A percentile compares a stretch with the other conserved stretches of the same genome.
These are phyloP conservation scores for Lipomyces japonicus DNA, from an alignment of 805 yeast genomes.

Conservation along the genomic window DNA sequence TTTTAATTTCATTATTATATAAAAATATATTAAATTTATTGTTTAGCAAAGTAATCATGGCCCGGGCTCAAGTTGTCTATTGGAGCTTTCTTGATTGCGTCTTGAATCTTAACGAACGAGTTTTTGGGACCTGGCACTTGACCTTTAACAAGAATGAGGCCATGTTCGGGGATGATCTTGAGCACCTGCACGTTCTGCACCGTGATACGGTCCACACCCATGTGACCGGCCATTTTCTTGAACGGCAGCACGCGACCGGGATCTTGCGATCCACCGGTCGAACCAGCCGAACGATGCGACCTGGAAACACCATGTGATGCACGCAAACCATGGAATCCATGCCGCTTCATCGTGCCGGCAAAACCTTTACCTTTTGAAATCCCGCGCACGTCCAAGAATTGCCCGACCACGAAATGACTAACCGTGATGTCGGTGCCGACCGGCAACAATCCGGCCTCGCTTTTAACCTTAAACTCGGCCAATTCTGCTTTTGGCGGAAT, in stretches of 20 bases:
- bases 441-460: constrained; percentile 61
- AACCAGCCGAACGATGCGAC: constrained; percentile 94
- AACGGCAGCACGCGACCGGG: constrained; percentile 97
- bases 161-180: constrained; percentile 75
- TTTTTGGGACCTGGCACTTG: constrained; percentile 88
- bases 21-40: neutral
- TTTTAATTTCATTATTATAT: neutral
- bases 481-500: constrained; percentile 78
- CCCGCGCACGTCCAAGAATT: constrained; percentile 75
- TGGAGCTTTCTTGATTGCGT: constrained; percentile 52
- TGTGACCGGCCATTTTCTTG: constrained; percentile 96
- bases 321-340: constrained; percentile 79
- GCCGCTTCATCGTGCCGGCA: constrained; percentile 97
- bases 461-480: constrained; percentile 75
- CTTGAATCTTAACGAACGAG: constrained; percentile 67
- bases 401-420: constrained; percentile 79
- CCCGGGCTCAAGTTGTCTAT: neutral
- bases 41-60: too few relatives aligned
- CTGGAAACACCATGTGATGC: constrained; percentile 95
- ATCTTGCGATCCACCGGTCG: constrained; percentile 90
- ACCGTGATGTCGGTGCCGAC: constrained; percentile 77
- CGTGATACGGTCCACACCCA: constrained; percentile 78
- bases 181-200: constrained; percentile 71
- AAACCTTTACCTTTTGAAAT: constrained; percentile 91
- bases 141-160: constrained; percentile 81